phyloP scores from a whole-genome alignment of 352 stramenopile species.

The Albugo candida region DNA sequence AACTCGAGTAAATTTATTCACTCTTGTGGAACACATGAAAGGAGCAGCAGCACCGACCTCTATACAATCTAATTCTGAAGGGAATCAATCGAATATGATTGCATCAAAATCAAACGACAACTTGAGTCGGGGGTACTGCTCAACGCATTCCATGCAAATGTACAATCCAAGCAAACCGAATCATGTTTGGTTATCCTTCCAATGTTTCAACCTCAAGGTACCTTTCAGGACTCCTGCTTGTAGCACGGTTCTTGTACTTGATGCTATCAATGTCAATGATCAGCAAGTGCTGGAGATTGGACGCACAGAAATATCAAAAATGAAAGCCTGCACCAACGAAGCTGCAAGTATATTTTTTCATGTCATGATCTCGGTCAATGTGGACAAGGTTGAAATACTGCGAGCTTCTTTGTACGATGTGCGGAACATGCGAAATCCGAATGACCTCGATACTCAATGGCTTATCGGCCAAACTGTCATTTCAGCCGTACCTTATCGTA shows the following conservation, averaged over 20 bases:
- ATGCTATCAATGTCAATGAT: constrained; percentile 28
- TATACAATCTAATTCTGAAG: background rate
- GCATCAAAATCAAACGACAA: background rate
- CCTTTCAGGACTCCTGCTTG: constrained; percentile 30
- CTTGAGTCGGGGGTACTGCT: background rate
- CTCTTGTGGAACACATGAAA: no score
- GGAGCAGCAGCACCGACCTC: background rate
- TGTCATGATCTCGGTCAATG: constrained; percentile 49
- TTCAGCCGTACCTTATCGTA: constrained; percentile 17
- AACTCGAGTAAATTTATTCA: constrained; percentile 6
- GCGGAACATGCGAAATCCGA: constrained; percentile 24
- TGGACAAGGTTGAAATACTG: constrained; percentile 25
- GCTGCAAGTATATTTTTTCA: constrained; percentile 21
- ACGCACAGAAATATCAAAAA: constrained; percentile 43
- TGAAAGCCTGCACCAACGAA: constrained; percentile 16
- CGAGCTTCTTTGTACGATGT: constrained; percentile 53
- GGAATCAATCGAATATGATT: background rate
- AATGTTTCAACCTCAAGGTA: constrained; percentile 61
- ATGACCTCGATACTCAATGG: constrained; percentile 52
- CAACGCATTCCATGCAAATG: background rate
- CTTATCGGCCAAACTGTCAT: constrained; percentile 44
- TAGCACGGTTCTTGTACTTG: constrained; percentile 36
- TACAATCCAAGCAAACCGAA: background rate
- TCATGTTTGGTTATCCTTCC: constrained; percentile 63
- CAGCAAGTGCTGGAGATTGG: constrained; percentile 32